Conservation (phyloP, 2,329 filamentous ascomycete genomes). For the Pezicula carpinea region DNA sequence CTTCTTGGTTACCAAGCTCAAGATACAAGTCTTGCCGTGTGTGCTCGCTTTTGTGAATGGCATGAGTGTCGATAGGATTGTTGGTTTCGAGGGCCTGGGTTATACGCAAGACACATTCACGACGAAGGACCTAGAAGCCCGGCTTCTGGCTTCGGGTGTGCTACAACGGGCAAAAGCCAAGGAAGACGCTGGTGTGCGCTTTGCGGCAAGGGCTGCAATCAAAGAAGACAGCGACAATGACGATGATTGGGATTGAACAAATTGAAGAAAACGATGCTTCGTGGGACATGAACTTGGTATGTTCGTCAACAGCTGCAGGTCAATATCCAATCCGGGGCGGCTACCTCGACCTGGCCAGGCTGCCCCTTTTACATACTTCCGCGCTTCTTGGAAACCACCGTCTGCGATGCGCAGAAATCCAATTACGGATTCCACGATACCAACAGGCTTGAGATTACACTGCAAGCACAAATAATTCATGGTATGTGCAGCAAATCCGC, state of each 20-base stretch:
- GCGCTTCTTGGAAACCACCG: background rate
- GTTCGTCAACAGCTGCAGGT: no score
- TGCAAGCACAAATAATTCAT: no score
- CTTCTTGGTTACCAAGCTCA: conserved; percentile 53
- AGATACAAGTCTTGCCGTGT: conserved; percentile 53
- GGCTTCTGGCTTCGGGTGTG: conserved; percentile 46
- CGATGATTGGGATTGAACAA: conserved; percentile 40
- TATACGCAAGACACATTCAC: conserved; percentile 47
- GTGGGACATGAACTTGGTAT: background rate
- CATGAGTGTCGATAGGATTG: conserved; percentile 48
- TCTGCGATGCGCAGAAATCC: background rate
- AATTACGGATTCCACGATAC: no score
- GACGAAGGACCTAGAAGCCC: conserved; percentile 46
- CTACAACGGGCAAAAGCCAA: conserved; percentile 46
- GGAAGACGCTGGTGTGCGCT: conserved; percentile 34
- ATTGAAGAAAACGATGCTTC: background rate
- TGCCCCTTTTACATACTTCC: no score
- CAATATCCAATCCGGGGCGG: no score
- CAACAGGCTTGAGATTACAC: no score
- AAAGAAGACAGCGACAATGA: conserved; percentile 43
- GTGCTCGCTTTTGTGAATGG: conserved; percentile 53
- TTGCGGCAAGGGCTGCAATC: conserved; percentile 28
- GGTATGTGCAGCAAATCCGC: no score
- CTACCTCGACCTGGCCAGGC: background rate
- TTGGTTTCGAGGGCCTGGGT: conserved; percentile 55